Conservation (phyloP, 2,329 filamentous ascomycete species). For the Pseudogymnoascus sp. region DNA sequence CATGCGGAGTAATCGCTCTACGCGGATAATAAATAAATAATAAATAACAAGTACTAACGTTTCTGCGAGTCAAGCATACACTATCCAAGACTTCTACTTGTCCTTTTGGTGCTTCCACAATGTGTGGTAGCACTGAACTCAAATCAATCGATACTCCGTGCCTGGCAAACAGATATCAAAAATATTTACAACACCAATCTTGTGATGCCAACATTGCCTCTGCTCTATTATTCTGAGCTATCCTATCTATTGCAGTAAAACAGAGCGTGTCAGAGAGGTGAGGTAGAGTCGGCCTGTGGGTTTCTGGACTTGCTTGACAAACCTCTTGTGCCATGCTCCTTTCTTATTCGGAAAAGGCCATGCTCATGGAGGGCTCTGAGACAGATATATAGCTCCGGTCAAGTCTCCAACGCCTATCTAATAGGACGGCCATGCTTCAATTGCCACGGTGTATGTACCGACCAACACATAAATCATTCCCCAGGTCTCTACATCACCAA, state of each 20-base stretch:
- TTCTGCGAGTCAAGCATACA: neutral
- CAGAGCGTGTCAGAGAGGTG: neutral
- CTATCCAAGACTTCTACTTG: neutral
- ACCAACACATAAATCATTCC: neutral
- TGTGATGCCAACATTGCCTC: neutral
- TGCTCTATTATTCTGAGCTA: neutral
- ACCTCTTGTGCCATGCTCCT: neutral
- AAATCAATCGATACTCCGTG: neutral
- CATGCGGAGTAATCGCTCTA: neutral
- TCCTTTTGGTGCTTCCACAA: neutral
- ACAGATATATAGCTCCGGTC: neutral
- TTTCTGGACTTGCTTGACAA: neutral
- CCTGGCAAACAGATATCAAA: neutral
- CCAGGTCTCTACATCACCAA: conserved; percentile 62
- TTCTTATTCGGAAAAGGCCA: neutral
- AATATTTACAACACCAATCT: neutral
- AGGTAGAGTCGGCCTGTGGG: neutral
- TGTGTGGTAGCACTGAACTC: neutral
- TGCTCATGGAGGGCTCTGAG: neutral
- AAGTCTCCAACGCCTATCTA: neutral
- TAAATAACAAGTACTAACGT: neutral
- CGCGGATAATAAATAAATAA: neutral
- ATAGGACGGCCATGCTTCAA: neutral
- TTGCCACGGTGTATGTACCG: neutral
- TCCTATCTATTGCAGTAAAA: conserved; percentile 3